Base-by-base conservation (phyloP, 805 yeast genomes). In the Spathaspora passalidarum region DNA sequence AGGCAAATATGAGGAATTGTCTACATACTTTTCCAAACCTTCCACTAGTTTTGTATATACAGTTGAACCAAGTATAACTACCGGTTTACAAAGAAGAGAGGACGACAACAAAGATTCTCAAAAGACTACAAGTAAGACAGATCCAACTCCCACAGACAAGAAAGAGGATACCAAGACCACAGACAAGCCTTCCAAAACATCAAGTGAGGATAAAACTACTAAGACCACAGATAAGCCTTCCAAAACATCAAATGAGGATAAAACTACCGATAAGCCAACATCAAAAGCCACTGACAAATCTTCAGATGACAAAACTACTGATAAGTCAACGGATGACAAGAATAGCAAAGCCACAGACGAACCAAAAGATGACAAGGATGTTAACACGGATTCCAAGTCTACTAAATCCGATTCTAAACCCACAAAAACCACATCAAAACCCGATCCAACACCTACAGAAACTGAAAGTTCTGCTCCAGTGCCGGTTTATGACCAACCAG, bases 401-500 rank as follows among this genome's bases (percentile, higher is more conserved):
- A 38, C 19, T 11, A 18, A 13, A 10, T 23, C 40, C 23, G 16
- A 41, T 14, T 26, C 43, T 13, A 40, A 40, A 22, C 36, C 36
- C 6, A 32, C 10, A 4, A 13, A 21, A n/a, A 38, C 26, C 3
- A 38, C 25, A 13, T 8, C 25, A 2, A 25, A 17, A 9, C 4
- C 42, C 11, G 34, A 13, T 10, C 34, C 42, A 16, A 25, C 32
- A 7, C 32, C 20, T 8, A 8, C 23, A 4, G 23, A 32, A 22
- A 21, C 38, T 3, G 32, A 32, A 22, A 21, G 36, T 5, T 20
- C 23, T 14, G 29, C 44, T 17, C 32, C 50, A 19, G 43, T 47
- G n/a, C 46, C 51, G 8, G 43, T 59, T 32, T 51, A 56, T 35
- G 45, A 58, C 34, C 51, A 55, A 43, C 55, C 66, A 5, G 70